These are phyloP conservation scores for Arthroderma sp. DNA, from an alignment of 2,329 filamentous ascomycete species.

Conservation along the genomic window DNA sequence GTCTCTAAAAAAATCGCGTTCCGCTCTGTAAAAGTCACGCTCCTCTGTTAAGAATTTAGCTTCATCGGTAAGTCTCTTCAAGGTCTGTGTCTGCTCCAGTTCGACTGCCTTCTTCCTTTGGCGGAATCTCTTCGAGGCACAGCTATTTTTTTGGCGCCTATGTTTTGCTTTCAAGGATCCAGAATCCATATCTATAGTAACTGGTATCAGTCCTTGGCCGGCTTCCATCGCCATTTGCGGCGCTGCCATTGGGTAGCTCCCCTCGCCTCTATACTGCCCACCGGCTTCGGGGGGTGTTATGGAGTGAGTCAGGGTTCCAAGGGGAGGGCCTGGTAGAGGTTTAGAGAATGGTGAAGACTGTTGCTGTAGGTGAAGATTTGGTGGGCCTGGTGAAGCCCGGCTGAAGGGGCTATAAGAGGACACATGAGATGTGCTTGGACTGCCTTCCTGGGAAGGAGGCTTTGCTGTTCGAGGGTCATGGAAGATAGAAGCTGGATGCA, in stretches of 20 bases:
- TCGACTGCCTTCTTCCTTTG: constrained; percentile 28
- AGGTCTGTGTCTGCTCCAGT: constrained; percentile 26
- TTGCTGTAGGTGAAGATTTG: constrained; percentile 6
- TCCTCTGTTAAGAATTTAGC: constrained; percentile 22
- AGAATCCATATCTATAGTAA: constrained; percentile 27
- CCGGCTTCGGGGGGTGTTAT: constrained; percentile 2
- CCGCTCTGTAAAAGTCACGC: constrained; percentile 27
- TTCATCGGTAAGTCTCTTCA: constrained; percentile 23
- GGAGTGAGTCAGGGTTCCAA: background rate
- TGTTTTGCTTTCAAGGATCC: constrained; percentile 29
- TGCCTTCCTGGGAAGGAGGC: constrained; percentile 7
- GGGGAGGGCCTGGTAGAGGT: background rate
- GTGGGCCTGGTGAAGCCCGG: constrained; percentile 7
- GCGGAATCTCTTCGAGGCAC: constrained; percentile 29
- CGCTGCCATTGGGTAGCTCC: background rate
- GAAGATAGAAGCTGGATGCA: constrained; percentile 1
- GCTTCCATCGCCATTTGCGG: background rate
- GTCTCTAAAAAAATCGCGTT: constrained; percentile 29
- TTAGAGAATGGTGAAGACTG: constrained; percentile 5
- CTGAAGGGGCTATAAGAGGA: constrained; percentile 9
- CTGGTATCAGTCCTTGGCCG: constrained; percentile 21
- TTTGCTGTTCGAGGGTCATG: constrained; percentile 1
- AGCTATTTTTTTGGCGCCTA: constrained; percentile 31
- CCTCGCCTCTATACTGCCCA: background rate
- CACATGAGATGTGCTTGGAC: constrained; percentile 7